Evolutionary conservation across 805 yeast genomes (phyloP), one percentile per base, ranked within the genome.

Genomic region (Candida maris): DNA sequence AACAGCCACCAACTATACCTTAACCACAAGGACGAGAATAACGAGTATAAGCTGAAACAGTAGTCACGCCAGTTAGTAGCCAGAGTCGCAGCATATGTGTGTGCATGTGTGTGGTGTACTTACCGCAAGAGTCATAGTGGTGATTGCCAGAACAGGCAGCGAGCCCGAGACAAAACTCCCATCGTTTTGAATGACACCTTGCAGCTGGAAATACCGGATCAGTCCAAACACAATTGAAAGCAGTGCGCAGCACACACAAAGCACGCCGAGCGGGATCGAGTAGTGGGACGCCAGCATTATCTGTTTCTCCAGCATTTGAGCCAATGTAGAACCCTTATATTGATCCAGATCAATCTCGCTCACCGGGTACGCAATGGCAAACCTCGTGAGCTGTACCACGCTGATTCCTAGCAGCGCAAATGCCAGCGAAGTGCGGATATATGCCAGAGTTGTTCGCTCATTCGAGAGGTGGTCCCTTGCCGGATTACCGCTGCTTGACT

Each of bases 401-500:
- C 73, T 76, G 7, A 78, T 64, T 0, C 83, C 83, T 7, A 75
- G 63, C 1, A 79, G 62, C 3, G 73, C 59, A 35, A 77, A 64
- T 16, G 71, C 69, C 19, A 78, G 48, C 2, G 78, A 65, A 0
- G 84, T 77, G 33, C 84, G 61, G 10, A 73, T 46, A 73, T 81
- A 79, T 1, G 84, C 82, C 8, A 79, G 53, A 25, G 71, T 68
- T 1, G 84, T 78, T 42, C 85, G 58, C 45, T 79, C 84, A 45
- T 77, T 77, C 6, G 85, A 79, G 61, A 78, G 41, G 46, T 75
- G 79, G 48, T 75, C 81, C 51, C 81, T 61, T 1, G 79, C 78
- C 8, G 28, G 28, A 13, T 12, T n/a, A 12, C 28, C 28, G 28
- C 28, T 25, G 10, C 16, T n/a, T 12, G 28, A 25, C 28, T 7